Base-by-base conservation (phyloP, 805 yeast species). In the Metschnikowia baotianmanensis region DNA sequence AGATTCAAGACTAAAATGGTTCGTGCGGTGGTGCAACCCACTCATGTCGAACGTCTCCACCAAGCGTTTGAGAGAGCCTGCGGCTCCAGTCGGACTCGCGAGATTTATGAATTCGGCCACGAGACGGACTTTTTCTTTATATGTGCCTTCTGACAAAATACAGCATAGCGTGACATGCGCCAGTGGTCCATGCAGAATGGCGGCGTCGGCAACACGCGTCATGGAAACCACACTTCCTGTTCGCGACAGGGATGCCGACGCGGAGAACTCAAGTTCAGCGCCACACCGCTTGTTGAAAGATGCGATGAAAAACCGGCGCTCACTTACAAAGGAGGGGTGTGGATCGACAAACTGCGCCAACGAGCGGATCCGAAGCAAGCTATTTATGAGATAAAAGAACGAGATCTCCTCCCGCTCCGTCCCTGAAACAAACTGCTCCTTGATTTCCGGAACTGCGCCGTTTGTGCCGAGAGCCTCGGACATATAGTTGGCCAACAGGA, bases 401-500 rank as follows among this genome's bases (percentile, higher is more conserved):
- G 55, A 40, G 8, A 51, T 29, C 27, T 51, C 55, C 10, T 48
- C 53, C 22, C 55, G 43, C 19, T 46, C 51, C 1, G 27, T 8
- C 4, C 28, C 39, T 1, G 55, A 20, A 3, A 49, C 31, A 22
- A 28, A 18, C 8, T 15, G 17, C n/a, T 38, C 7, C n/a, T 18
- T 26, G 10, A 15, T 23, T n/a, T 28, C 11, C 1, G 34, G 33
- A n/a, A n/a, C 25, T 6, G 31, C 3, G 5, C 25, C 29, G 8
- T 15, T 23, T 19, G 34, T 18, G 2, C 33, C 13, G 3, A 19
- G 7, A 2, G 30, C 30, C 6, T 34, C 48, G 9, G 38, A 30
- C 28, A 36, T 31, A 31, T 46, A 50, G 20, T 42, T 44, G 4
- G 39, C 24, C 25, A 43, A n/a, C 16, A 41, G 48, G 9, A 50